Percentiles rank a stretch among this genome's conserved stretches.
Evolutionary conservation across 495 filamentous ascomycete genomes (phyloP).

Genomic region (Neurospora sp.): DNA sequence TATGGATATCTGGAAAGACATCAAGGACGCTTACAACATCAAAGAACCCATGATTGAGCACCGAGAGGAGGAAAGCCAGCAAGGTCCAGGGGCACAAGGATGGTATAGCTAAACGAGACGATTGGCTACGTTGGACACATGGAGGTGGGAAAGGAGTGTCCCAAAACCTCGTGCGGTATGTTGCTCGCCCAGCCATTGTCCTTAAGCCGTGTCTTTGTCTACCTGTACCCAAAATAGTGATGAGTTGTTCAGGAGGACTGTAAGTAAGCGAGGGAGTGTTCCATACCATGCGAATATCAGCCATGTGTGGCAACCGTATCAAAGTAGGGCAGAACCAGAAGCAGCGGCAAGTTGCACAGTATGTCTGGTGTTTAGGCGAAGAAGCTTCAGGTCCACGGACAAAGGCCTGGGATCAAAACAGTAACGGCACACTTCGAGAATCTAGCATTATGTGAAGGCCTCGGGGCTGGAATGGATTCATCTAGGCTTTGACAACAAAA

Average conservation of each 20-base stretch:
- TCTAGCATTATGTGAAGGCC: background rate
- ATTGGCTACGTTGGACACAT: background rate
- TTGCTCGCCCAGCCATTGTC: background rate
- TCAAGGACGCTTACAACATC: constrained; percentile 66
- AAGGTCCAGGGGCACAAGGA: constrained; percentile 48
- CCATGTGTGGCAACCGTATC: background rate
- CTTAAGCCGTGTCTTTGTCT: background rate
- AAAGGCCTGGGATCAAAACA: background rate
- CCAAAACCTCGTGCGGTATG: background rate
- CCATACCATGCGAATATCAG: background rate
- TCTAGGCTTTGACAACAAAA: background rate
- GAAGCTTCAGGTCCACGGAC: background rate
- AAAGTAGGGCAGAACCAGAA: background rate
- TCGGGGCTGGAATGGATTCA: background rate
- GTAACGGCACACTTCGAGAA: background rate
- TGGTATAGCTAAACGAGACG: constrained; percentile 56
- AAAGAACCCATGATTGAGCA: constrained; percentile 73
- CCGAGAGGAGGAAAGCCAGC: constrained; percentile 49
- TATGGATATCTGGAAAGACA: constrained; percentile 66
- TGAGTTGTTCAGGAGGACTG: background rate
- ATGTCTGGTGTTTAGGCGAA: background rate
- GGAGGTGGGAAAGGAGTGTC: background rate
- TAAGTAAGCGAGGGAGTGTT: background rate
- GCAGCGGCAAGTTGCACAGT: background rate
- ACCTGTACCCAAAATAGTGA: background rate